Evolutionary conservation across 1,284 basidiomycete species (phyloP).

Genomic region (Pterula multifida): DNA sequence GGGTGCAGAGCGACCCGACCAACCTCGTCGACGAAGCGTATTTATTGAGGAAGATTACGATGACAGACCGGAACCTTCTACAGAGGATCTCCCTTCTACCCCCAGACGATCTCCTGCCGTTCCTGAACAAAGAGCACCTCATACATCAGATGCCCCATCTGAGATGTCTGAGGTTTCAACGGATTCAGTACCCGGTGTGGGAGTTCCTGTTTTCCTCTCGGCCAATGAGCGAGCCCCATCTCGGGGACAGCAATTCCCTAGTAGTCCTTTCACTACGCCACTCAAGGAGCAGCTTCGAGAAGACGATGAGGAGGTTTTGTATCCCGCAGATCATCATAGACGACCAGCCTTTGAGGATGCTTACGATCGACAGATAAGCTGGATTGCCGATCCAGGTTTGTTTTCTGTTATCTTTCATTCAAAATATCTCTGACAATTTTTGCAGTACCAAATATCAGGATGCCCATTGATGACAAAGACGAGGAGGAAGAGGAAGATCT

Average conservation of each 20-base stretch:
- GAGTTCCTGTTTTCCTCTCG: conserved; percentile 37
- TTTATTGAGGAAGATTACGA: conserved; percentile 63
- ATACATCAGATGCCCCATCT: conserved; percentile 39
- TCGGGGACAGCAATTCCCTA: conserved; percentile 45
- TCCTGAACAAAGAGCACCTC: conserved; percentile 22
- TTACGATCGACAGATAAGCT: conserved; percentile 58
- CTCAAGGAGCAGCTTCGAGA: conserved; percentile 45
- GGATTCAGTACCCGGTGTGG: conserved; percentile 18
- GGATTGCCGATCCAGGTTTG: conserved; percentile 60
- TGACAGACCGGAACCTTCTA: background rate
- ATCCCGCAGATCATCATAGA: conserved; percentile 36
- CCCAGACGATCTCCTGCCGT: background rate
- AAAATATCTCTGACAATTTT: conserved; percentile 7
- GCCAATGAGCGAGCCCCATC: conserved; percentile 30
- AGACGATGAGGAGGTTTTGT: conserved; percentile 52
- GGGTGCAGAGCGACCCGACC: conserved; percentile 14
- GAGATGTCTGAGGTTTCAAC: conserved; percentile 27
- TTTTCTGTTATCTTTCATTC: conserved; percentile 11
- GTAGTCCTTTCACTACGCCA: conserved; percentile 63
- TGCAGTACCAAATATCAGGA: conserved; percentile 41
- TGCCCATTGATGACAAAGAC: conserved; percentile 49
- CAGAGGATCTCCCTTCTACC: background rate
- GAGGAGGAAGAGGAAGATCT: conserved; percentile 35
- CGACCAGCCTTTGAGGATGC: conserved; percentile 32
- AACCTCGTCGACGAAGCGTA: conserved; percentile 47